phyloP scores from a whole-genome alignment of 164 flowering plant genomes.

The Magnolia officinalis region DNA sequence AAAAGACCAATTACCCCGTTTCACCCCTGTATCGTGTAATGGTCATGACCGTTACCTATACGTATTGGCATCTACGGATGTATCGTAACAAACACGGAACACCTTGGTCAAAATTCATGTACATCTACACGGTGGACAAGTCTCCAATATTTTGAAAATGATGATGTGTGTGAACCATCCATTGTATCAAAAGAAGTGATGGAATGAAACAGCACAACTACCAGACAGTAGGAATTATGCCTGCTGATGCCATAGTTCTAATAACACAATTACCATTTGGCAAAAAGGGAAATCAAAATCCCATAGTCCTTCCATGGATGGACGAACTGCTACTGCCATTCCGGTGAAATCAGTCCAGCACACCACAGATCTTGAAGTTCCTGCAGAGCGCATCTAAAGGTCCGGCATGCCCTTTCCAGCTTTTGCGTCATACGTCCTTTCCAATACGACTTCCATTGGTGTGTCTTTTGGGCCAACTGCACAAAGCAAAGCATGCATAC shows the following conservation, averaged over 20 bases:
- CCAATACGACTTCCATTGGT: constrained; percentile 72
- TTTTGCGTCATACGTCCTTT: constrained; percentile 76
- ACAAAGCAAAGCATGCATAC: constrained; percentile 11
- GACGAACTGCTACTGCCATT: not conserved
- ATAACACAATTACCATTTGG: not conserved
- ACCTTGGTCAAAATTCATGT: too few relatives aligned
- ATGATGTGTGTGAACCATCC: too few relatives aligned
- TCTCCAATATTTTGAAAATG: too few relatives aligned
- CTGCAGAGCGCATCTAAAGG: constrained; percentile 23
- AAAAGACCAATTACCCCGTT: too few relatives aligned
- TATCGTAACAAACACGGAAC: too few relatives aligned
- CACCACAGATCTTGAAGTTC: not conserved
- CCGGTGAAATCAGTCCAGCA: not conserved
- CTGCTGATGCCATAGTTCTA: not conserved
- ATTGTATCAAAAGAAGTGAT: too few relatives aligned
- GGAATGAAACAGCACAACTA: too few relatives aligned
- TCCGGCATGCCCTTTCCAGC: constrained; percentile 87
- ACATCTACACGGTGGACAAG: too few relatives aligned
- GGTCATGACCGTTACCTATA: too few relatives aligned
- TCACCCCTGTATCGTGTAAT: too few relatives aligned
- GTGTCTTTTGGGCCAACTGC: constrained; percentile 96
- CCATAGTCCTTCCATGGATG: not conserved
- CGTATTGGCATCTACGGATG: too few relatives aligned
- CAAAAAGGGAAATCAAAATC: not conserved
- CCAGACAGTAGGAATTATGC: too few relatives aligned